A percentile compares a stretch with the other conserved stretches of the same genome.
Evolutionary conservation across 768 basidiomycete genomes (phyloP).

Genomic region (Lactarius pseudohatsudake): DNA sequence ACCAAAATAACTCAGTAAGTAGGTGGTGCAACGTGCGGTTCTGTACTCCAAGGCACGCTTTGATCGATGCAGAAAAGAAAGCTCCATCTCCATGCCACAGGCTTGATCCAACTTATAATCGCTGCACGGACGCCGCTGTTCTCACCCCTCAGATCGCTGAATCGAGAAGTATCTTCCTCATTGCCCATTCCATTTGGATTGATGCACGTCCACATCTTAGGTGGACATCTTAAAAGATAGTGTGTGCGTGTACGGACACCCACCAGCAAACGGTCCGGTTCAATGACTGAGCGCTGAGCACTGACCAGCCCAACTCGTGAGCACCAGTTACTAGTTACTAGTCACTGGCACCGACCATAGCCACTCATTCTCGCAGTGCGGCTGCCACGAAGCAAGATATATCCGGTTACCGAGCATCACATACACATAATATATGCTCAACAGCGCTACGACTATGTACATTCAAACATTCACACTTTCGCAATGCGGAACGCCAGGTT

Average conservation of each 20-base stretch:
- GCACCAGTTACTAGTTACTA: too few species aligned
- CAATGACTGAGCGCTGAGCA: too few species aligned
- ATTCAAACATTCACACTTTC: background rate
- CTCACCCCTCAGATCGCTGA: background rate
- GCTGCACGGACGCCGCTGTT: background rate
- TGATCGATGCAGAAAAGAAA: too few species aligned
- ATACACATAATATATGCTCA: background rate
- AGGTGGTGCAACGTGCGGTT: too few species aligned
- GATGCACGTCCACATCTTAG: background rate
- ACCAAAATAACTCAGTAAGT: background rate
- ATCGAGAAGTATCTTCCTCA: background rate
- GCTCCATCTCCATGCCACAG: background rate
- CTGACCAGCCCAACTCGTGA: too few species aligned
- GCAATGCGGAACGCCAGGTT: background rate
- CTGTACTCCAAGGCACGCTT: background rate
- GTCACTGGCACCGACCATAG: too few species aligned
- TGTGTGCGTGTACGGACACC: too few species aligned
- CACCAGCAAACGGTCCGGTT: too few species aligned
- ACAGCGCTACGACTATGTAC: constrained; percentile 5
- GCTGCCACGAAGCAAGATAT: background rate
- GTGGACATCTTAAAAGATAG: too few species aligned
- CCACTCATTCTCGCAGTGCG: background rate
- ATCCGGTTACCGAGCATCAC: background rate
- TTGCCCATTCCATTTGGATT: background rate
- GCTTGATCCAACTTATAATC: too few species aligned